Base-by-base conservation (phyloP, 768 basidiomycete genomes). In the Pulveroboletus sp. region DNA sequence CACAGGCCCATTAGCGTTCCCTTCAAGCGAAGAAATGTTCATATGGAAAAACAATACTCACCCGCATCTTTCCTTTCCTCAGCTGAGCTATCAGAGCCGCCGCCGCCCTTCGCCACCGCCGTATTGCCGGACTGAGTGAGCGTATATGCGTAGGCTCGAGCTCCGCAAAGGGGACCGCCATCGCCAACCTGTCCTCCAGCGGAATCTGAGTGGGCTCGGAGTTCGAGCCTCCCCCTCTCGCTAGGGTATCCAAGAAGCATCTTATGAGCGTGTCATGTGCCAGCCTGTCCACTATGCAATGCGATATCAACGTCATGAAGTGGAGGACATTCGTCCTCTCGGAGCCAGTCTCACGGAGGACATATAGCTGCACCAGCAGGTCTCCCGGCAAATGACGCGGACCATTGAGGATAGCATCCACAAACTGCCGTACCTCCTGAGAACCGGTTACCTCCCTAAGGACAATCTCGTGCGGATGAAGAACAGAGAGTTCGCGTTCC, bases 201-300 rank as follows among this genome's bases (percentile, higher is more conserved):
- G 67, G 52, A n/a, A 67, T 26, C 30, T 56, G 35, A 10, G 39
- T 42, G 27, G 52, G 51, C 26, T 58, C 52, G 8, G 27, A 9
- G 31, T 14, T 8, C 36, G 27, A 28, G 2, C 42, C 42, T 28
- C 27, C 27, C 5, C 27, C 27, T 10, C 56, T 43, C 32, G 46
- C 46, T 24, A 83, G 65, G 3, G 69, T 62, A 30, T 80, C 70
- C 41, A 82, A 56, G 46, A 83, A 75, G n/a, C 69, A 69, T 44
- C 73, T 73, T 45, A 73, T 41, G 11, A 81, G 53, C 1, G 71
- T 73, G 8, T 56, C 50, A 50, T 72, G 75, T 9, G 73, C 68
- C 39, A 71, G 71, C 15, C 75, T 78, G 57, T 83, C 81, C 0
- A 75, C 71, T 38, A 82, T 74, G 42, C 66, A 64, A 58, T 84